These are phyloP conservation scores for Ophiobolus disseminans DNA, from an alignment of 2,329 filamentous ascomycete species.

Conservation along the genomic window DNA sequence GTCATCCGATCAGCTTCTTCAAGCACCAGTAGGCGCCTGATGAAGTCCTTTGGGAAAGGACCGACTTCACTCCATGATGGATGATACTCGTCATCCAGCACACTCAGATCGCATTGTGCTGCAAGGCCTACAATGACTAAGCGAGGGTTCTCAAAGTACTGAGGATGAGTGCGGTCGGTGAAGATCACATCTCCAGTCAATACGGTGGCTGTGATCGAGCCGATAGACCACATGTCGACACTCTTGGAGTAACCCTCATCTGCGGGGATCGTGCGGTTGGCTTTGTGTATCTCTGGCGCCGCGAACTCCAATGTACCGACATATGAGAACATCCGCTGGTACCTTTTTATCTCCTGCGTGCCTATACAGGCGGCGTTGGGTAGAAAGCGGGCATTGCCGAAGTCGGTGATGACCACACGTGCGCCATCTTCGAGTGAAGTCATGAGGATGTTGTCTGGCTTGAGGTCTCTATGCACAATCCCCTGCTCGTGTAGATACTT, in stretches of 20 bases:
- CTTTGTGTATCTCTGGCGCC: constrained; percentile 58
- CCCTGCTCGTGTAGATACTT: constrained; percentile 63
- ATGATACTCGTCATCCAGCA: constrained; percentile 51
- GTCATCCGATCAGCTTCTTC: constrained; percentile 60
- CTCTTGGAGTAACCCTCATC: constrained; percentile 62
- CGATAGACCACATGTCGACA: constrained; percentile 70
- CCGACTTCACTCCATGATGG: constrained; percentile 53
- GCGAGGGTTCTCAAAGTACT: constrained; percentile 30
- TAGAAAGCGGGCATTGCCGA: constrained; percentile 61
- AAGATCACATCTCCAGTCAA: constrained; percentile 61
- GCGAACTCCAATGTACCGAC: constrained; percentile 65
- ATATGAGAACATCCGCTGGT: constrained; percentile 59
- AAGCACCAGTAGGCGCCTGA: constrained; percentile 58
- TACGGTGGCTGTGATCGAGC: constrained; percentile 60
- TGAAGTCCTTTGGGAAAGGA: constrained; percentile 59
- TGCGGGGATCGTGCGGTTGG: constrained; percentile 32
- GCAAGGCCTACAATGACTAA: constrained; percentile 44
- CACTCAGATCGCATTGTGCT: constrained; percentile 51
- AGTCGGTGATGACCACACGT: constrained; percentile 67
- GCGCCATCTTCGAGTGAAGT: constrained; percentile 59
- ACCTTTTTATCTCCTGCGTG: constrained; percentile 4
- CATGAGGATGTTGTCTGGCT: constrained; percentile 69
- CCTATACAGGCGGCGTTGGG: constrained; percentile 18
- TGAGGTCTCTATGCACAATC: constrained; percentile 68
- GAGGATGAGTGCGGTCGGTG: constrained; percentile 40